phyloP scores from a whole-genome alignment of 768 basidiomycete species.

The Guyanaporus albipodus region DNA sequence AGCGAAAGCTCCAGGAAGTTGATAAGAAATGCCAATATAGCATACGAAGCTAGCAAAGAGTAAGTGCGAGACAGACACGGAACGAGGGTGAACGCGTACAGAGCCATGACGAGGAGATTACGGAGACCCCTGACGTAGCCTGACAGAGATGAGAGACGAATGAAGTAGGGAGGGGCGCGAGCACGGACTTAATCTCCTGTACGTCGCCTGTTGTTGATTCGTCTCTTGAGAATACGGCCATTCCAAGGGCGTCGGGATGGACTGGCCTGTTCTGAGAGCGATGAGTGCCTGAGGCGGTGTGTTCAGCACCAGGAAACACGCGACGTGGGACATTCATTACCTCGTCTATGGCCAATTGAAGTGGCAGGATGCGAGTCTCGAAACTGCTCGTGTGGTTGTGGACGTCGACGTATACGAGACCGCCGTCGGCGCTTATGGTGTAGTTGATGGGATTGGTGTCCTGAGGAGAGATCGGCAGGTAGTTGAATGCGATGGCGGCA shows the following conservation, averaged over 20 bases:
- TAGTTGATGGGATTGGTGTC: constrained; percentile 49
- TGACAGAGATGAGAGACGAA: constrained; percentile 22
- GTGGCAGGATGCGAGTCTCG: constrained; percentile 60
- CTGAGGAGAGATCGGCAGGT: constrained; percentile 42
- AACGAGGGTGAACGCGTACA: constrained; percentile 41
- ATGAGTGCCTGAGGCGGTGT: constrained; percentile 56
- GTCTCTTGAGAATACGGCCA: constrained; percentile 72
- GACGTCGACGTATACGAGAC: constrained; percentile 63
- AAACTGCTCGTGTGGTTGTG: constrained; percentile 62
- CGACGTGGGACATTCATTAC: constrained; percentile 30
- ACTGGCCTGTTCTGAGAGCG: constrained; percentile 56
- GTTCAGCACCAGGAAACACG: not conserved
- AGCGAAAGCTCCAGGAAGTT: constrained; percentile 67
- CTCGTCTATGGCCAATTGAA: constrained; percentile 76
- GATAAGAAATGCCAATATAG: constrained; percentile 73
- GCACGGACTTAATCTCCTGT: constrained; percentile 53
- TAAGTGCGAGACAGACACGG: not conserved
- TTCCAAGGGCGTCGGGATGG: constrained; percentile 55
- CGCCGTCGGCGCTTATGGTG: constrained; percentile 65
- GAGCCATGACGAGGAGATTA: constrained; percentile 58
- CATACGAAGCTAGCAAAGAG: constrained; percentile 50
- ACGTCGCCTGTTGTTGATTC: constrained; percentile 55
- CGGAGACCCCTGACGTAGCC: constrained; percentile 63
- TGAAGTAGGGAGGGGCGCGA: not conserved
- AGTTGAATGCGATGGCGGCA: constrained; percentile 60